Evolutionary conservation across 352 stramenopile genomes (phyloP).

Genomic region (Nothophytophthora sp.): DNA sequence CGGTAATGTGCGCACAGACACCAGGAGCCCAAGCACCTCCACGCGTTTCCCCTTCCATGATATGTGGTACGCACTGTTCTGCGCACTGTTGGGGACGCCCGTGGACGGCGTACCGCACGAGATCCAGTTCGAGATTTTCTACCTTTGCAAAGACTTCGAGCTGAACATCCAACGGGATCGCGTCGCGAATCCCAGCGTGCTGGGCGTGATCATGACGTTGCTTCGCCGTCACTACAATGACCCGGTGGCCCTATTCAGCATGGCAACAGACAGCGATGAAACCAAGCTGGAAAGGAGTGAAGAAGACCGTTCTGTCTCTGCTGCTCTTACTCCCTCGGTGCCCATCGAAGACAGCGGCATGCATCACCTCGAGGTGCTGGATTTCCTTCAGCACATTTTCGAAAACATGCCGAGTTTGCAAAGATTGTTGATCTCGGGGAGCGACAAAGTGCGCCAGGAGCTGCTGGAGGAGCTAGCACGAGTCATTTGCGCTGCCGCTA

Average conservation of each 20-base stretch:
- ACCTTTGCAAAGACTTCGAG: constrained; percentile 69
- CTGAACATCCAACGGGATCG: constrained; percentile 60
- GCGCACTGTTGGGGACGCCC: constrained; percentile 57
- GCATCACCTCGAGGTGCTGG: constrained; percentile 50
- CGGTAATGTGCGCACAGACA: constrained; percentile 3
- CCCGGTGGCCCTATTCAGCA: constrained; percentile 30
- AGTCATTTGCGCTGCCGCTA: constrained; percentile 45
- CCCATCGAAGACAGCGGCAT: constrained; percentile 10
- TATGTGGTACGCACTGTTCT: constrained; percentile 73
- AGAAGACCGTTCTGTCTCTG: too few relatives aligned
- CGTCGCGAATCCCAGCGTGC: constrained; percentile 51
- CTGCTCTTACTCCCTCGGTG: neutral
- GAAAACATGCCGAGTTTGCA: constrained; percentile 46
- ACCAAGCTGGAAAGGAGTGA: neutral
- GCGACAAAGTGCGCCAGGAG: constrained; percentile 53
- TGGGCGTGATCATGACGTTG: constrained; percentile 52
- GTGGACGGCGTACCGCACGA: constrained; percentile 63
- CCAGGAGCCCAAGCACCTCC: neutral
- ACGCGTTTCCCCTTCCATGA: constrained; percentile 59
- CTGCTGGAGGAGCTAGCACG: constrained; percentile 60
- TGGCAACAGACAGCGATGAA: neutral
- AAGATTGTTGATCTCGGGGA: constrained; percentile 24
- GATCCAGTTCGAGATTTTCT: constrained; percentile 66
- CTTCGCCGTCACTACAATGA: constrained; percentile 65
- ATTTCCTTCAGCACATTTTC: constrained; percentile 60